phyloP scores from a whole-genome alignment of 257 asterid genomes.

The Voacanga thouarsii region DNA sequence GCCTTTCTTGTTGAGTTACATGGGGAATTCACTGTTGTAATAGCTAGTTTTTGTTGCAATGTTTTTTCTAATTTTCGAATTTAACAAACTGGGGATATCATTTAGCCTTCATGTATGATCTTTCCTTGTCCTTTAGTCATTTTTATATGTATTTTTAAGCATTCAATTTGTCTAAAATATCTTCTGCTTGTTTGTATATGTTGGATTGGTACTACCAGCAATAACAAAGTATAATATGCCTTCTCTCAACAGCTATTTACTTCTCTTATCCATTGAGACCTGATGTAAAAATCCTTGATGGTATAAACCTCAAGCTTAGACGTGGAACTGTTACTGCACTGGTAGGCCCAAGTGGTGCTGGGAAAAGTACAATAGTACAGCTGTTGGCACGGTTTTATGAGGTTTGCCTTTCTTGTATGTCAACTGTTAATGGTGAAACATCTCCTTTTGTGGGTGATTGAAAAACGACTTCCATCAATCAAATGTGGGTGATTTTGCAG shows the following conservation, averaged over 20 bases:
- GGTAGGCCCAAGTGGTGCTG: conserved; percentile 97
- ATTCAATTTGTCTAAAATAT: not conserved
- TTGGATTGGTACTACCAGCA: not conserved
- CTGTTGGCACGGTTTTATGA: conserved; percentile 93
- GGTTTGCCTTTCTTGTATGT: conserved; percentile 35
- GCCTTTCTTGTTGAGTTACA: not conserved
- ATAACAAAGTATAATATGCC: not conserved
- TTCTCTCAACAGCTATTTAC: conserved; percentile 57
- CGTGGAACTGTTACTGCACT: conserved; percentile 93
- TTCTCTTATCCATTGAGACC: conserved; percentile 95
- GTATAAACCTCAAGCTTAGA: conserved; percentile 67
- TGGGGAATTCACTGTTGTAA: not conserved
- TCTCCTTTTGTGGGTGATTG: not conserved
- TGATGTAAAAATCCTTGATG: conserved; percentile 77
- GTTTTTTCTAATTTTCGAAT: not conserved
- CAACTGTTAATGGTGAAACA: not conserved
- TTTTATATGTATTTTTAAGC: not conserved
- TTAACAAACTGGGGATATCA: not conserved
- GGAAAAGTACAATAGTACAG: conserved; percentile 95
- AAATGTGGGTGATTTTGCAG: conserved; percentile 40
- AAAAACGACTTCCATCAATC: not conserved
- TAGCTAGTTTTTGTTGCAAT: not conserved
- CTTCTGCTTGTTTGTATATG: not conserved
- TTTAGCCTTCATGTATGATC: not conserved
- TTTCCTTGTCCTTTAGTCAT: not conserved